These are phyloP conservation scores for Takashimella tepidaria DNA, from an alignment of 1,284 basidiomycete species.

Conservation along the genomic window DNA sequence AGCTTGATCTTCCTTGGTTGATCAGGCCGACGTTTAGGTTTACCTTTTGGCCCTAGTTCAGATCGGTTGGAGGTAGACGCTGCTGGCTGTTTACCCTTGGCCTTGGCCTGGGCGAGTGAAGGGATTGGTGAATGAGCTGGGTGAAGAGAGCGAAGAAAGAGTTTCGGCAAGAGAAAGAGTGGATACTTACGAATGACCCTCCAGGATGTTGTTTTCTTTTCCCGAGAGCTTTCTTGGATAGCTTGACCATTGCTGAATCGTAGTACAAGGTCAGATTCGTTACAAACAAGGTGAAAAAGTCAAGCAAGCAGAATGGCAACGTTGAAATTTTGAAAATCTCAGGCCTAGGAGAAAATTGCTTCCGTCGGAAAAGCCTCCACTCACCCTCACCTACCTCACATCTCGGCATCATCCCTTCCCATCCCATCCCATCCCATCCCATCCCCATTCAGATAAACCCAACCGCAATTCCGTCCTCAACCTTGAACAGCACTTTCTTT, in stretches of 20 bases:
- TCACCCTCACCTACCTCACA: neutral
- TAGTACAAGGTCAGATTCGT: too few species aligned
- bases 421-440: too few species aligned
- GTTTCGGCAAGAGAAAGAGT: slow-evolving; percentile 13
- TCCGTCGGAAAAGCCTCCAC: neutral
- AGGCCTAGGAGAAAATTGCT: neutral
- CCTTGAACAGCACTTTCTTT: neutral
- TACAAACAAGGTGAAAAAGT: neutral
- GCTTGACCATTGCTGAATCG: slow-evolving; percentile 27
- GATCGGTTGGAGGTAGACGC: neutral
- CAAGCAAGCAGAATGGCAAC: neutral
- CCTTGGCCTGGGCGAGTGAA: slow-evolving; percentile 7
- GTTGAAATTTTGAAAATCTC: slow-evolving; percentile 4
- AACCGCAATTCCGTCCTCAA: neutral
- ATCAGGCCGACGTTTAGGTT: slow-evolving; percentile 40
- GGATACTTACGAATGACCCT: slow-evolving; percentile 8
- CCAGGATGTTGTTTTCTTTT: slow-evolving; percentile 29
- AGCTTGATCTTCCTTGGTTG: slow-evolving; percentile 48
- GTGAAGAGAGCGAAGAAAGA: slow-evolving; percentile 4
- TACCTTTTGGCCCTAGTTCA: slow-evolving; percentile 32
- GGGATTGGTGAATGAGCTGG: slow-evolving; percentile 1
- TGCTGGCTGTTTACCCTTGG: slow-evolving; percentile 4
- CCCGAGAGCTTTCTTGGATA: slow-evolving; percentile 30
- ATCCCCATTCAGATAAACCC: neutral
- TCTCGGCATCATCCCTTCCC: too few species aligned